A percentile compares a stretch with the other conserved stretches of the same genome.
These are phyloP conservation scores for Pseudopyrenochaeta lycopersici DNA, from an alignment of 2,329 filamentous ascomycete species.

Conservation along the genomic window DNA sequence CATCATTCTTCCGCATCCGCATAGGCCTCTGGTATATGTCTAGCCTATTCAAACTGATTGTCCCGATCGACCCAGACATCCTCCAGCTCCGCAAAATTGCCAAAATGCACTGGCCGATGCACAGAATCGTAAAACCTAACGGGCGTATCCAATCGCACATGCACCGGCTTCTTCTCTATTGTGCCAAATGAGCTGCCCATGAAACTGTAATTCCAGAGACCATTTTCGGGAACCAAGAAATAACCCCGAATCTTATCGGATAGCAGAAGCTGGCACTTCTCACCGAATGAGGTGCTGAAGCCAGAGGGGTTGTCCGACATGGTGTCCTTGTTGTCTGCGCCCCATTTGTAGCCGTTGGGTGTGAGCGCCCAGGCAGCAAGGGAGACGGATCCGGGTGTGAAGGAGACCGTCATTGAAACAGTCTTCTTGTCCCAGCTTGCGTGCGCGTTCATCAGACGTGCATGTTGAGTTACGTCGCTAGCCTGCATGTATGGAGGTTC, in stretches of 20 bases:
- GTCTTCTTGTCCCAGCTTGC: conserved; percentile 86
- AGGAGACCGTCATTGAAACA: conserved; percentile 92
- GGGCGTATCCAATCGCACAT: conserved; percentile 94
- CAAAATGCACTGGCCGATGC: conserved; percentile 93
- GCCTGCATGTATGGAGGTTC: conserved; percentile 97
- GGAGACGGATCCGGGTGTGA: conserved; percentile 95
- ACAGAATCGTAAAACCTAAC: conserved; percentile 87
- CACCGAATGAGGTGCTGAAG: conserved; percentile 89
- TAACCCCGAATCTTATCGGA: conserved; percentile 94
- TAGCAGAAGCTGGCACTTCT: conserved; percentile 92
- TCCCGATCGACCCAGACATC: conserved; percentile 94
- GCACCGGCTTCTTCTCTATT: conserved; percentile 88
- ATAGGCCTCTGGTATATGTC: neutral
- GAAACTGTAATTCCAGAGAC: conserved; percentile 97
- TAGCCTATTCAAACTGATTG: conserved; percentile 83
- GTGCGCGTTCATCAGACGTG: conserved; percentile 87
- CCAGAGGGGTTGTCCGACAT: conserved; percentile 93
- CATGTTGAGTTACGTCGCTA: conserved; percentile 91
- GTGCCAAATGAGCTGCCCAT: conserved; percentile 89
- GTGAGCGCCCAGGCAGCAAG: conserved; percentile 93
- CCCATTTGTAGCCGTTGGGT: conserved; percentile 94
- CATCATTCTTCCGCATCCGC: neutral
- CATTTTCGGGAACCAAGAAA: conserved; percentile 92
- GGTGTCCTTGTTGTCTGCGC: conserved; percentile 91
- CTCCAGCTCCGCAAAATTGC: conserved; percentile 96